Evolutionary conservation across 1,284 basidiomycete genomes (phyloP), one percentile per base, ranked within the genome.

Genomic region (Moniliophthora roreri): DNA sequence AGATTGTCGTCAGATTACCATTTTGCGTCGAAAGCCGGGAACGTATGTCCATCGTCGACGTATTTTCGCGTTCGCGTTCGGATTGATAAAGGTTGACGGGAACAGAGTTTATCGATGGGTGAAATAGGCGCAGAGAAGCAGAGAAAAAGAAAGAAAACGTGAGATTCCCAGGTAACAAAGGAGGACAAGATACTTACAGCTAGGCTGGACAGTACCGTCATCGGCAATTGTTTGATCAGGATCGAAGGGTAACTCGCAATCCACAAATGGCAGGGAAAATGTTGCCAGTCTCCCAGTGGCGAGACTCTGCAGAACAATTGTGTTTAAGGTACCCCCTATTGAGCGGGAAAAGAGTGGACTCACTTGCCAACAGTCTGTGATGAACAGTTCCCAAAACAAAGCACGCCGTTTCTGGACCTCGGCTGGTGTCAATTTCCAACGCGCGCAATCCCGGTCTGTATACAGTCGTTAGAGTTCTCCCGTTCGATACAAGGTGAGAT

Each of bases 341-440:
- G 18, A 32, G 9, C 26, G 32, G 26, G 26, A 32, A 13, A 23
- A 36, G 18, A 42, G 15, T 32, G 24, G 37, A 55, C 74, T 23
- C 57, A 82, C 84, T 73, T 84, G 84, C 84, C 82, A 86, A 53
- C 79, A 79, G 63, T 87, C 84, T 0, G 83, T 84, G 56, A 85
- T 81, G 60, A 83, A 86, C 28, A 88, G 58, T 59, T 88, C 86
- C 86, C 86, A 88, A 60, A 87, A 88, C 20, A 88, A 64, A 1
- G 80, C 79, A n/a, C 85, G 75, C 4, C 85, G 77, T 62, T 85
- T 84, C 67, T 88, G 82, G 2, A 85, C 82, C 62, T 87, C 85
- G 5, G 73, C 69, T 6, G 76, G 74, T 3, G 75, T 60, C 34
- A 85, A 66, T 37, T 81, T 79, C 84, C 85, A 88, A 38, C 85